Base-by-base conservation (phyloP, 768 basidiomycete genomes). In the Rhizopogon vinicolor region DNA sequence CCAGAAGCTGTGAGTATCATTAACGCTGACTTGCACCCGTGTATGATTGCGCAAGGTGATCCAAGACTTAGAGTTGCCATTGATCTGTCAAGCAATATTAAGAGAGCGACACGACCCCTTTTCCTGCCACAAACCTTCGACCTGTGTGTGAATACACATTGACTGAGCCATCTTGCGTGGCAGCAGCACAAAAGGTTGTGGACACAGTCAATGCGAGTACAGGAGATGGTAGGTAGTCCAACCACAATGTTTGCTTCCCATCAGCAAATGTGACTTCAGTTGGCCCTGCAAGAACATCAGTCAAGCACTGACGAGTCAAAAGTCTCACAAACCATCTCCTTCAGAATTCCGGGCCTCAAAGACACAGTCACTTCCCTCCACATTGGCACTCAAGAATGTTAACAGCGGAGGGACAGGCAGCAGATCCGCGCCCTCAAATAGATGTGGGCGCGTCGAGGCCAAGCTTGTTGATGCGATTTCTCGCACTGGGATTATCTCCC, bases 81-180 rank as follows among this genome's bases (percentile, higher is more conserved):
- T 25, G 91, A 65, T 62, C 96, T 97, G 50, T 39, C 7, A 28
- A 18, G 13, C 14, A 19, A 5, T 25, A 44, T 31, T 55, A 7
- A 44, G 18, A 31, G 18, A 41, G 3, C 29, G 16, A 37, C 6
- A 19, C 14, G 8, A 37, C 35, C 5, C 14, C 33, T 14, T 7
- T 49, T 7, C 22, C 9, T 37, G 49, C 39, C 14, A 60, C 82
- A 54, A 60, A 93, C 95, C 88, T 82, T 68, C 94, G 74, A 5
- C 96, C 96, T 0, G 85, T 86, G 45, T 80, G 80, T 3, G 93
- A 89, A 71, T 98, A 98, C 9, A 96, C 82, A 58, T 79, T 81
- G n/a, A 98, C 72, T 3, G 78, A 79, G 0, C 90, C 91, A 67
- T 97, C 93, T 58, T 86, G 80, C 73, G 82, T 79, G 0, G 84